Conservation (phyloP, 257 asterid genomes). For the Primulina tabacum region DNA sequence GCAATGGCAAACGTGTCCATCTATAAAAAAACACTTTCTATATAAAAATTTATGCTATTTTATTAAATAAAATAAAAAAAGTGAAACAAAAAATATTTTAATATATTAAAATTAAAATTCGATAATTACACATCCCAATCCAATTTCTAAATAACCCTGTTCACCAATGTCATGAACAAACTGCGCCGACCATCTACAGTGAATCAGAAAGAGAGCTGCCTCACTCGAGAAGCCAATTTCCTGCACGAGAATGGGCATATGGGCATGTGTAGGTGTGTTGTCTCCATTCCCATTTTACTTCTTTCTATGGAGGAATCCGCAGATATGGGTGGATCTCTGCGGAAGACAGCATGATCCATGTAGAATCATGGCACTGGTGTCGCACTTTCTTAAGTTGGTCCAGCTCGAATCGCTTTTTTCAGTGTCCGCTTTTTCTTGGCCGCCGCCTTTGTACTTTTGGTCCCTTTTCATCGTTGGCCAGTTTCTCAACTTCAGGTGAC, state of each 20-base stretch:
- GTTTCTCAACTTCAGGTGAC: slow-evolving; percentile 86
- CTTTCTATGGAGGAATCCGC: slow-evolving; percentile 81
- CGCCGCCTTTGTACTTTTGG: slow-evolving; percentile 90
- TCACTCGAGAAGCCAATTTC: too few species aligned
- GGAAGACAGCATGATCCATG: slow-evolving; percentile 75
- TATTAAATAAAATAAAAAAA: too few species aligned
- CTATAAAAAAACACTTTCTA: too few species aligned
- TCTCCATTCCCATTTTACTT: slow-evolving; percentile 89
- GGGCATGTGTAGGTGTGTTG: slow-evolving; percentile 63
- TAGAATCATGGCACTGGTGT: slow-evolving; percentile 61
- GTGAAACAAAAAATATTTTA: too few species aligned
- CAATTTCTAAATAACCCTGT: too few species aligned
- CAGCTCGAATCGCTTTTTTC: slow-evolving; percentile 63
- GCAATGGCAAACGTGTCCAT: too few species aligned
- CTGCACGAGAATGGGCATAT: slow-evolving; percentile 49
- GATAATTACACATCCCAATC: too few species aligned
- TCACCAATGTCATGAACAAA: too few species aligned
- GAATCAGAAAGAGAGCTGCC: too few species aligned
- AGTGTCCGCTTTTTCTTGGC: slow-evolving; percentile 81
- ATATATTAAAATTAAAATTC: too few species aligned
- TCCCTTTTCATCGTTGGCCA: slow-evolving; percentile 75
- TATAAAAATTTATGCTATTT: too few species aligned
- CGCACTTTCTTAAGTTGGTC: slow-evolving; percentile 67
- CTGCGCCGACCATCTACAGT: too few species aligned
- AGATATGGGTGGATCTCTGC: slow-evolving; percentile 77